Conservation (phyloP, 352 stramenopile species). For the Globisporangium orthogonon region DNA sequence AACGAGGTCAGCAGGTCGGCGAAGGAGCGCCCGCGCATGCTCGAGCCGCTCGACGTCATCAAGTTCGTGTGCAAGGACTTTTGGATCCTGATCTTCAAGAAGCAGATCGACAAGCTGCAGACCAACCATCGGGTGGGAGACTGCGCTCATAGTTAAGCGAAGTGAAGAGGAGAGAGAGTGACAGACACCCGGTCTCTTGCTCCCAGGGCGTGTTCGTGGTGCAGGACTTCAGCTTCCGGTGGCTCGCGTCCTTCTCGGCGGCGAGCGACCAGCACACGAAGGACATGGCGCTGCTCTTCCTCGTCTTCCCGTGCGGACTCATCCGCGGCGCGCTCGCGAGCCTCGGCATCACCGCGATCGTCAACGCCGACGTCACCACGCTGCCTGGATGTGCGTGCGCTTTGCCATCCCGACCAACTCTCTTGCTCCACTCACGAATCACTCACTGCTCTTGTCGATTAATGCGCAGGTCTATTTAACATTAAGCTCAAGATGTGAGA, state of each 20-base stretch:
- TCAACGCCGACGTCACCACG: slow-evolving; percentile 91
- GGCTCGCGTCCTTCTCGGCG: slow-evolving; percentile 82
- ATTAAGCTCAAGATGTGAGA: slow-evolving; percentile 82
- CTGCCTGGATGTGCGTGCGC: slow-evolving; percentile 86
- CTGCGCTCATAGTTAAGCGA: not conserved
- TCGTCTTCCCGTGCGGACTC: slow-evolving; percentile 94
- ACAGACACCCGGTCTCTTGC: too few species aligned
- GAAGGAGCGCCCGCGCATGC: slow-evolving; percentile 73
- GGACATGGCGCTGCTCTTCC: slow-evolving; percentile 90
- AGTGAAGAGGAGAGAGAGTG: too few species aligned
- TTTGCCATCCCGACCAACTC: not conserved
- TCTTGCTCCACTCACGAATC: not conserved
- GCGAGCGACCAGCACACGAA: slow-evolving; percentile 75
- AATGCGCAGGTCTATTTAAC: slow-evolving; percentile 84
- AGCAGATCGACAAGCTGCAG: slow-evolving; percentile 98
- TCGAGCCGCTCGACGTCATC: slow-evolving; percentile 92
- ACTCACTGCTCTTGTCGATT: not conserved
- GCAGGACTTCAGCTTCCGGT: slow-evolving; percentile 94
- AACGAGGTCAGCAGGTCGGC: slow-evolving; percentile 20
- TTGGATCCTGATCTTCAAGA: slow-evolving; percentile 96
- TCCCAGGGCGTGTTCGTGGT: slow-evolving; percentile 89
- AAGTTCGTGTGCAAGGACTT: slow-evolving; percentile 99
- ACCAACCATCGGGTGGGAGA: slow-evolving; percentile 91
- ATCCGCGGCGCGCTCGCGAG: slow-evolving; percentile 94
- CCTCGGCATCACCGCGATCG: slow-evolving; percentile 91